Conservation (phyloP, 73 alveolate species). For the Paramecium bursaria region DNA sequence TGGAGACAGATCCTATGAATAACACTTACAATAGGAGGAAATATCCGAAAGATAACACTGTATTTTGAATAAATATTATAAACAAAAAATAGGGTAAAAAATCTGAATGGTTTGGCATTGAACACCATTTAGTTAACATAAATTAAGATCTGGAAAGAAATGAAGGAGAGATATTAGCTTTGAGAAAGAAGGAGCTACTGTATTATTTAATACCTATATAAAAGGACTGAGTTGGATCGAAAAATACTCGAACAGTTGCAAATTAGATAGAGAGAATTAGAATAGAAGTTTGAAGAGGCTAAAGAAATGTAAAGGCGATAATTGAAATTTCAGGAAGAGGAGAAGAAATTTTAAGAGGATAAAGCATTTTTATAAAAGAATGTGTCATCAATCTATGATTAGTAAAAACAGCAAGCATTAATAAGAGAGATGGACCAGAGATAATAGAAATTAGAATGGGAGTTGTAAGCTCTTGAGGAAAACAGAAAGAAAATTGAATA, state of each 20-base stretch:
- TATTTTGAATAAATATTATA: not conserved
- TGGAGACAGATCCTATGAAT: slow-evolving; percentile 60
- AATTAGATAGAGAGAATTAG: slow-evolving; percentile 13
- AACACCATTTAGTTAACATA: slow-evolving; percentile 16
- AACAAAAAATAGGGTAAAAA: slow-evolving; percentile 41
- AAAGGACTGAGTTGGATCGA: slow-evolving; percentile 53
- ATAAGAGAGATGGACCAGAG: slow-evolving; percentile 37
- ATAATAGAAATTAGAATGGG: slow-evolving; percentile 56
- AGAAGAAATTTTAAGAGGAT: slow-evolving; percentile 15
- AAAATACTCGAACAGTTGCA: slow-evolving; percentile 48
- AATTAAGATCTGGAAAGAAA: slow-evolving; percentile 14
- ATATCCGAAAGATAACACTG: slow-evolving; percentile 44
- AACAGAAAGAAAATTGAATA: slow-evolving; percentile 48
- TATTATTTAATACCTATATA: not conserved
- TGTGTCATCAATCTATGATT: slow-evolving; percentile 34
- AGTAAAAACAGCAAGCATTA: slow-evolving; percentile 26
- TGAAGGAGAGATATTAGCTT: slow-evolving; percentile 23
- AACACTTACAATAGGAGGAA: slow-evolving; percentile 26
- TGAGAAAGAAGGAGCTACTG: slow-evolving; percentile 51
- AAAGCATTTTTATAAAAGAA: slow-evolving; percentile 15
- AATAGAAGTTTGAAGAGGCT: slow-evolving; percentile 46
- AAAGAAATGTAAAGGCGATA: slow-evolving; percentile 50
- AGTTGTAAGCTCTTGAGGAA: slow-evolving; percentile 39
- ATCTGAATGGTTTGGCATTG: slow-evolving; percentile 58
- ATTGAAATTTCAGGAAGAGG: slow-evolving; percentile 25